These are phyloP conservation scores for Calonectria honghensis DNA, from an alignment of 2,329 filamentous ascomycete species.

Conservation along the genomic window DNA sequence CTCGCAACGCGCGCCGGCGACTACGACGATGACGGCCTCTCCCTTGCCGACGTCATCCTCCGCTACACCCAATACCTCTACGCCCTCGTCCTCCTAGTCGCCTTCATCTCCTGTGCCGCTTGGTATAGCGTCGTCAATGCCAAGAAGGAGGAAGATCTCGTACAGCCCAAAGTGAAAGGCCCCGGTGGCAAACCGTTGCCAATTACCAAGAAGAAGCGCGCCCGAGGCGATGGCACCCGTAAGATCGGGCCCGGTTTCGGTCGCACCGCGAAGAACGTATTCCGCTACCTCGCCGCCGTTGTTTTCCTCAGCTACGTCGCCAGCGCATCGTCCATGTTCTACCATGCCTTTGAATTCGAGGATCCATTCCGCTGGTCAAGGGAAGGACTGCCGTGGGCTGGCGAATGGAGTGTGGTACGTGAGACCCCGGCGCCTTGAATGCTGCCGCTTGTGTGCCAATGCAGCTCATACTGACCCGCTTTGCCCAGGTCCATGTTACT, in stretches of 20 bases:
- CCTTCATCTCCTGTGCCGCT: slow-evolving; percentile 71
- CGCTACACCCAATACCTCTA: slow-evolving; percentile 71
- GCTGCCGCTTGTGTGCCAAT: slow-evolving; percentile 35
- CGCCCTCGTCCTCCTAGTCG: slow-evolving; percentile 70
- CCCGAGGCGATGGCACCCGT: slow-evolving; percentile 67
- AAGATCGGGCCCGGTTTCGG: slow-evolving; percentile 74
- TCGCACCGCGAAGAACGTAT: slow-evolving; percentile 80
- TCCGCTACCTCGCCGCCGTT: slow-evolving; percentile 83
- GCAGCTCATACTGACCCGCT: slow-evolving; percentile 48
- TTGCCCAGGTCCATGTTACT: slow-evolving; percentile 84
- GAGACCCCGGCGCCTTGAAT: slow-evolving; percentile 34
- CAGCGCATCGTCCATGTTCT: slow-evolving; percentile 83
- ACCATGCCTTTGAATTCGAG: slow-evolving; percentile 78
- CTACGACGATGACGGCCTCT: slow-evolving; percentile 52
- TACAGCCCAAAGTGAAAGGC: slow-evolving; percentile 75
- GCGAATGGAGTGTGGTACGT: slow-evolving; percentile 84
- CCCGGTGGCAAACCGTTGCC: slow-evolving; percentile 93
- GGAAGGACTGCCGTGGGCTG: slow-evolving; percentile 80
- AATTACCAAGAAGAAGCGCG: slow-evolving; percentile 73
- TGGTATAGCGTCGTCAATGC: slow-evolving; percentile 73
- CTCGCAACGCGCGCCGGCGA: slow-evolving; percentile 49
- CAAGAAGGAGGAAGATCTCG: slow-evolving; percentile 68
- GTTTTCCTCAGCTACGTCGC: slow-evolving; percentile 84
- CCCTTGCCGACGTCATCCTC: slow-evolving; percentile 65
- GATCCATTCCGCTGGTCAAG: slow-evolving; percentile 62